Evolutionary conservation across 306 rosid genomes (phyloP).

Genomic region (Cucurbita pepo): DNA sequence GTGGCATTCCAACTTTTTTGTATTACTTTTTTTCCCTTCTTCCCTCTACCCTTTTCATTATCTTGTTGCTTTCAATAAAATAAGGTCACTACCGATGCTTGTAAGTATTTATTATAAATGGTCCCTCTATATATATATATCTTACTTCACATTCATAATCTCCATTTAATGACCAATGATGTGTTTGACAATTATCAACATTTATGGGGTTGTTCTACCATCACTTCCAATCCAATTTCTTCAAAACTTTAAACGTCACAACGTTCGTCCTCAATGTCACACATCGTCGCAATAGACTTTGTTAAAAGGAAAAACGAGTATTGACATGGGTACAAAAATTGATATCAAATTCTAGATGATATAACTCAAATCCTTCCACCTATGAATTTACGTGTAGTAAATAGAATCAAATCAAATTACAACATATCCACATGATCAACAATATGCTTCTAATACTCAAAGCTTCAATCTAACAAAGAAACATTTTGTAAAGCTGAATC

Average conservation of each 20-base stretch:
- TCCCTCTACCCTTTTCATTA: background rate
- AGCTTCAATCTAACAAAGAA: background rate
- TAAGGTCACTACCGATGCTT: background rate
- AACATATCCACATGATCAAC: background rate
- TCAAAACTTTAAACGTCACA: background rate
- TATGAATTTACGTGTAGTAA: background rate
- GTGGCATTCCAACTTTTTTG: conserved; percentile 3
- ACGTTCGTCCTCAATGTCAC: background rate
- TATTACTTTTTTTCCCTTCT: background rate
- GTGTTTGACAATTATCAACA: background rate
- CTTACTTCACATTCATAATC: background rate
- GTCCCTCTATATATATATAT: background rate
- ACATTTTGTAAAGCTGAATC: background rate
- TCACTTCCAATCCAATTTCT: background rate
- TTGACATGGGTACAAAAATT: background rate
- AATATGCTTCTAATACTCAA: background rate
- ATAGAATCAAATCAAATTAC: background rate
- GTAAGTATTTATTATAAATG: background rate
- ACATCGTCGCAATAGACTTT: background rate
- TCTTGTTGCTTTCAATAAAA: conserved; percentile 7
- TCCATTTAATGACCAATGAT: background rate
- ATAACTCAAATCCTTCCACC: background rate
- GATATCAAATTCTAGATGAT: background rate
- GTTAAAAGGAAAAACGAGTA: too few species aligned
- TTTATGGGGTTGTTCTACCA: conserved; percentile 3